Evolutionary conservation across 441 rosid species (phyloP), one percentile per base, ranked within the genome.

Genomic region (Flueggea neowawraea): DNA sequence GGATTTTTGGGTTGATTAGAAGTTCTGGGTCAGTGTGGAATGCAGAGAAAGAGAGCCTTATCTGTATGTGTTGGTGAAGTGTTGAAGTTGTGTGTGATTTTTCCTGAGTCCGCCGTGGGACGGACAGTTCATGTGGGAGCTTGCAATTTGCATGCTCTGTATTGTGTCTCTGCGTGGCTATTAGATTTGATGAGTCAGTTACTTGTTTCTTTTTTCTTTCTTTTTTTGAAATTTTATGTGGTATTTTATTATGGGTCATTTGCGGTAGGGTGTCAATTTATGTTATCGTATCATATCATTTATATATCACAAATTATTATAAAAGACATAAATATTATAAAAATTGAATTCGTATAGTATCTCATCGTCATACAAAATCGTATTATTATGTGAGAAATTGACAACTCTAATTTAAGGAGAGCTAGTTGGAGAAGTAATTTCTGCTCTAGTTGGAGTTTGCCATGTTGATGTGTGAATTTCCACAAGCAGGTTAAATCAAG

Each of bases 91-190:
- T 17, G 71, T 58, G 58, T 15, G 39, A 16, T 60, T 47, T 60
- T 64, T 58, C n/a, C n/a, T n/a, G n/a, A n/a, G n/a, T n/a, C 67
- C 69, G 79, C 72, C 71, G 63, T 33, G 22, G 48, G 67, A 68
- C 69, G 64, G 68, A 66, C 53, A 67, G 68, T 59, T 60, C 70
- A 28, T 73, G 62, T 62, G 67, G 63, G 6, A 50, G 50, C 0
- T n/a, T 5, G 41, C 7, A 36, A 36, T 36, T 36, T 36, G 41
- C 41, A 36, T 36, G 50, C 14, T 22, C 28, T 47, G 12, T 47
- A 14, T n/a, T 16, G 54, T n/a, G n/a, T n/a, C n/a, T n/a, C n/a
- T n/a, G 65, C 43, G 75, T 60, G 76, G 82, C 80, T 70, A 62
- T 61, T 22, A 65, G 69, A 36, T 71, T 50, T 52, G 64, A 63